Conservation (phyloP, 768 basidiomycete species). For the Boletus speciosus region DNA sequence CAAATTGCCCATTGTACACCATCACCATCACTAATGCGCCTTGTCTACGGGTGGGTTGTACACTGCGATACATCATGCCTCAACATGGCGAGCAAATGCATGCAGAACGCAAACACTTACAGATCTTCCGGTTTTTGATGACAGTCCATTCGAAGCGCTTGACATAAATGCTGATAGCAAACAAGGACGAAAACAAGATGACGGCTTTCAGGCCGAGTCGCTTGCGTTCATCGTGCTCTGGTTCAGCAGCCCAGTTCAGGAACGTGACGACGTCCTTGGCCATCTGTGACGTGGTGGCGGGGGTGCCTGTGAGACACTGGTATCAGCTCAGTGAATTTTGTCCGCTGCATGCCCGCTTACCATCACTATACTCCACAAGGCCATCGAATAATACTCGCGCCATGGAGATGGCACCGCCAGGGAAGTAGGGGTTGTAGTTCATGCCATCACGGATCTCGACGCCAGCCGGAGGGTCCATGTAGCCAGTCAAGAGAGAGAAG, state of each 20-base stretch:
- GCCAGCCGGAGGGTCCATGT: conserved; percentile 93
- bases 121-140: conserved; percentile 91
- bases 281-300: conserved; percentile 97
- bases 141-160: conserved; percentile 94
- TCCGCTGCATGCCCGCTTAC: conserved; percentile 37
- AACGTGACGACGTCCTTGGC: conserved; percentile 97
- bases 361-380: conserved; percentile 94
- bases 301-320: conserved; percentile 60
- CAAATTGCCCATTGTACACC: conserved; percentile 1
- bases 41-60: conserved; percentile 39
- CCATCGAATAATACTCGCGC: conserved; percentile 95
- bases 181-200: conserved; percentile 86
- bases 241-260: conserved; percentile 96
- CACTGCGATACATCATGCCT: conserved; percentile 24
- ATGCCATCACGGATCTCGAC: conserved; percentile 94
- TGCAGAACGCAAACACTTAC: conserved; percentile 44
- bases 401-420: conserved; percentile 98
- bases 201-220: conserved; percentile 95
- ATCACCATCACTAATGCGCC: conserved; percentile 26
- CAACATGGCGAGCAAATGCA: background rate
- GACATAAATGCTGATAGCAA: conserved; percentile 77
- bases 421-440: conserved; percentile 99
- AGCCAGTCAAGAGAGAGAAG: conserved; percentile 95
- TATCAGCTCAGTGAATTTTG: conserved; percentile 3
- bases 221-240: conserved; percentile 97